A percentile compares a stretch with the other conserved stretches of the same genome.
Conservation (phyloP, 2,329 filamentous ascomycete species). For the Metarhizium robertsii region DNA sequence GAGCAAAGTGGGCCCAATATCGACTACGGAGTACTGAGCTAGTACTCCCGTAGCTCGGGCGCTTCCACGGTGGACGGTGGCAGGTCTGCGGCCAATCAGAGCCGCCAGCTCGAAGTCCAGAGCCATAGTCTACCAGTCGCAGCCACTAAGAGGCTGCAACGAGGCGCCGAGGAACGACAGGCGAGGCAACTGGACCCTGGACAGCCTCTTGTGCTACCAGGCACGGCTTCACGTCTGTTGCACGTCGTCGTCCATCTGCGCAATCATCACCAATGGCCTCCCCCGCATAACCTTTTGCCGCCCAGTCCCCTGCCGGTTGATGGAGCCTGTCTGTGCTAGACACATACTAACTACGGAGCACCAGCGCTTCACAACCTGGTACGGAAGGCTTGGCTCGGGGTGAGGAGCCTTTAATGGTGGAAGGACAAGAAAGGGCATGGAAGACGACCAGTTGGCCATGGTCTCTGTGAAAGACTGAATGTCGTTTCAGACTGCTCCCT, state of each 20-base stretch:
- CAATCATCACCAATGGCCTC: background rate
- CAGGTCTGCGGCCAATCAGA: constrained; percentile 1
- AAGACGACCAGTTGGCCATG: background rate
- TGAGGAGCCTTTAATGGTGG: background rate
- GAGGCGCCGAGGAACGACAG: background rate
- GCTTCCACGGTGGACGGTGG: background rate
- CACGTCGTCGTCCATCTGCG: background rate
- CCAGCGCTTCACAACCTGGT: background rate
- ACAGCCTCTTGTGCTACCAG: background rate
- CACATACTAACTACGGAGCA: too few species aligned
- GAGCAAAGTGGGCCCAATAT: too few species aligned
- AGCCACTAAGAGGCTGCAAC: constrained; percentile 1
- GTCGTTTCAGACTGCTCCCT: background rate
- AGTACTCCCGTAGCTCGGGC: too few species aligned
- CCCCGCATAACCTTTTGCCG: constrained; percentile 3
- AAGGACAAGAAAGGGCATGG: background rate
- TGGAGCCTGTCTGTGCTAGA: background rate
- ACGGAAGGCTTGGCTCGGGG: background rate
- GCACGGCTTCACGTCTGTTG: background rate
- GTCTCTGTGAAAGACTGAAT: background rate
- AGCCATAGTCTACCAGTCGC: background rate
- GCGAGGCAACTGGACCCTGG: background rate
- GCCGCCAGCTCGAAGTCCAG: background rate
- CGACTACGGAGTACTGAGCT: too few species aligned
- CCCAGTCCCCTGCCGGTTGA: constrained; percentile 4